phyloP scores from a whole-genome alignment of 768 basidiomycete species.

The Phanerochaete carnosa region DNA sequence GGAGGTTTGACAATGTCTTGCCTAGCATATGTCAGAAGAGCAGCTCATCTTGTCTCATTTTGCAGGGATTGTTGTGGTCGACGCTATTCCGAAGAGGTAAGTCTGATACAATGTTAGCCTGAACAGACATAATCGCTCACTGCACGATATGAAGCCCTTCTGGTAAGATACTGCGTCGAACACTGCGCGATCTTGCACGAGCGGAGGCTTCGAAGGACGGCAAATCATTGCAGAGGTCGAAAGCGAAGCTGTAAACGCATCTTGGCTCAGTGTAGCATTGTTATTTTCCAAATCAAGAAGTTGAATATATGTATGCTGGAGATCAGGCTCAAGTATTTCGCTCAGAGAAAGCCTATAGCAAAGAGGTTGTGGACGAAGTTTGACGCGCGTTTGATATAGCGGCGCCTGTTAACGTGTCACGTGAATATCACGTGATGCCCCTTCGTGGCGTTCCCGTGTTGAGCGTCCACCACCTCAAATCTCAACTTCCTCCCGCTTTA shows the following conservation, averaged over 20 bases:
- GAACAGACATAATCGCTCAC: neutral
- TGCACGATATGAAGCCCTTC: slow-evolving; percentile 50
- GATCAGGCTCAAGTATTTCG: too few relatives aligned
- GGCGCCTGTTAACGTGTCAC: neutral
- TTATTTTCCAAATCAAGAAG: too few relatives aligned
- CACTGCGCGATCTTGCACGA: slow-evolving; percentile 67
- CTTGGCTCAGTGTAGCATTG: too few relatives aligned
- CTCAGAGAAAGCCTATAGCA: too few relatives aligned
- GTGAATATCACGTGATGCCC: too few relatives aligned
- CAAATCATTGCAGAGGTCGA: too few relatives aligned
- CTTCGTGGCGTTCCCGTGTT: neutral
- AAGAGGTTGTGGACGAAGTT: too few relatives aligned
- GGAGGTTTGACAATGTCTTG: slow-evolving; percentile 47
- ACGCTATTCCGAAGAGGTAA: slow-evolving; percentile 68
- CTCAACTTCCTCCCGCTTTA: too few relatives aligned
- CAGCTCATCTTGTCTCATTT: slow-evolving; percentile 1
- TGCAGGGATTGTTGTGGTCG: slow-evolving; percentile 50
- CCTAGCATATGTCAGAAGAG: neutral
- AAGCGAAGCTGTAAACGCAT: slow-evolving; percentile 4
- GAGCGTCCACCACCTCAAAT: too few relatives aligned
- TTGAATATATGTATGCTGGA: too few relatives aligned
- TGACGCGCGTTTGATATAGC: neutral
- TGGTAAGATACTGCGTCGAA: slow-evolving; percentile 83
- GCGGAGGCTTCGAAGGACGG: slow-evolving; percentile 33
- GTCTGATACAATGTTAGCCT: neutral